A percentile compares a stretch with the other conserved stretches of the same genome.
phyloP scores from a whole-genome alignment of 352 stramenopile genomes.

The Globisporangium solare region DNA sequence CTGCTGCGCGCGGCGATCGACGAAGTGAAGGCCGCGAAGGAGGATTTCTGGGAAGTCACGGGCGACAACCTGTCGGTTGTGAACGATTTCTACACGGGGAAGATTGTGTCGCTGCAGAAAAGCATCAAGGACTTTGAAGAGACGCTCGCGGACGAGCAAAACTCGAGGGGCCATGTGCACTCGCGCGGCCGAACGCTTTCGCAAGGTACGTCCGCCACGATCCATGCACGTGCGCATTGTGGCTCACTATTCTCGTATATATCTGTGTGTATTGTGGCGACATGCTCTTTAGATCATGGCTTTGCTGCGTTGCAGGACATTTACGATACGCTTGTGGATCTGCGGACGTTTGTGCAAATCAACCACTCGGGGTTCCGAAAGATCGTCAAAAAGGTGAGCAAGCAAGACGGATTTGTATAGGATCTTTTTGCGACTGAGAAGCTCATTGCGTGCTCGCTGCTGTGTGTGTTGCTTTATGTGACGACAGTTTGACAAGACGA shows the following conservation, averaged over 20 bases:
- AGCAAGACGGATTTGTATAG: too few species aligned
- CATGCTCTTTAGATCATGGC: constrained; percentile 37
- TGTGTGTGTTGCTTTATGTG: too few species aligned
- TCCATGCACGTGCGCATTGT: neutral
- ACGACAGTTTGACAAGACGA: constrained; percentile 88
- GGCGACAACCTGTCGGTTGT: constrained; percentile 78
- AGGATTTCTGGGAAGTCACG: constrained; percentile 81
- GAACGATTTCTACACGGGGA: constrained; percentile 81
- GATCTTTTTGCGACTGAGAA: too few species aligned
- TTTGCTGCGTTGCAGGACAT: constrained; percentile 85
- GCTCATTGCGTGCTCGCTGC: neutral
- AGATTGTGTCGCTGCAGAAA: constrained; percentile 62
- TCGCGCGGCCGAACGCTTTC: constrained; percentile 51
- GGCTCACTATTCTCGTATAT: neutral
- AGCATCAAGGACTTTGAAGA: constrained; percentile 74
- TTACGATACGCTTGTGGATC: constrained; percentile 86
- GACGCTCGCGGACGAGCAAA: constrained; percentile 62
- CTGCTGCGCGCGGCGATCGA: constrained; percentile 44
- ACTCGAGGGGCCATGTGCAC: constrained; percentile 73
- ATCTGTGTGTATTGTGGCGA: too few species aligned
- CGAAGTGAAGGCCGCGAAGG: constrained; percentile 67
- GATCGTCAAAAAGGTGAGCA: constrained; percentile 91
- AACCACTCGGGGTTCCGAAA: constrained; percentile 92
- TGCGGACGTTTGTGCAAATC: constrained; percentile 89
- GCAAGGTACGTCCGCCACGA: constrained; percentile 31